These are phyloP conservation scores for Karstenula rhodostoma DNA, from an alignment of 2,329 filamentous ascomycete species.

Conservation along the genomic window DNA sequence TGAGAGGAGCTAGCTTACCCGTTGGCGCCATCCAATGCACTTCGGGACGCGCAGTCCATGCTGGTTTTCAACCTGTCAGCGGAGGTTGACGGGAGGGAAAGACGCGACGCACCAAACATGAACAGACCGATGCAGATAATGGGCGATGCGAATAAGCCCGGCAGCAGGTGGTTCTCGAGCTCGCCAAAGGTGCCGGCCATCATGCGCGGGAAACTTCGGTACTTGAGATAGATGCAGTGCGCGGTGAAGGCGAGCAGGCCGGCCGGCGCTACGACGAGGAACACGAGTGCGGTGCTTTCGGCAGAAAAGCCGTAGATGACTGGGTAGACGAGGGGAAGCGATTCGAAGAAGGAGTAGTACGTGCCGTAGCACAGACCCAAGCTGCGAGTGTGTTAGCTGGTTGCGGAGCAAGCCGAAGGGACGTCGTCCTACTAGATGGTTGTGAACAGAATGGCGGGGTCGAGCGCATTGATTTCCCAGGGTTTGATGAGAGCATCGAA, in stretches of 20 bases:
- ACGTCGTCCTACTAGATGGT: conserved; percentile 15
- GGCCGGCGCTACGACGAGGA: conserved; percentile 1
- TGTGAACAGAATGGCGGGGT: conserved; percentile 41
- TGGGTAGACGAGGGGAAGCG: conserved; percentile 11
- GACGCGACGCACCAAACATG: not conserved
- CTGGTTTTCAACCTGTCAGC: not conserved
- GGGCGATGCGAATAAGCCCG: not conserved
- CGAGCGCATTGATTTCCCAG: conserved; percentile 51
- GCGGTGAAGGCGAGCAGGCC: too few relatives aligned
- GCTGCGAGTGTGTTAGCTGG: conserved; percentile 10
- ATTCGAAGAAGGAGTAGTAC: conserved; percentile 24
- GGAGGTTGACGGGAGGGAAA: not conserved
- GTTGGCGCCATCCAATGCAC: not conserved
- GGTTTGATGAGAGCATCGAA: conserved; percentile 46
- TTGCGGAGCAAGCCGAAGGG: not conserved
- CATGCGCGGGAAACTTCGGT: not conserved
- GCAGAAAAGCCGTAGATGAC: conserved; percentile 3
- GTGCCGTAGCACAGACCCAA: conserved; percentile 19
- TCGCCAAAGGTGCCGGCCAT: not conserved
- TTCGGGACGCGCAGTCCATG: not conserved
- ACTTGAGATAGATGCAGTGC: too few relatives aligned
- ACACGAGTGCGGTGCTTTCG: conserved; percentile 30
- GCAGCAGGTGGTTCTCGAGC: not conserved
- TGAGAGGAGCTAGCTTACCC: too few relatives aligned
- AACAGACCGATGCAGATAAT: not conserved